Conservation (phyloP, 2,329 filamentous ascomycete species). For the Apiospora hydei region DNA sequence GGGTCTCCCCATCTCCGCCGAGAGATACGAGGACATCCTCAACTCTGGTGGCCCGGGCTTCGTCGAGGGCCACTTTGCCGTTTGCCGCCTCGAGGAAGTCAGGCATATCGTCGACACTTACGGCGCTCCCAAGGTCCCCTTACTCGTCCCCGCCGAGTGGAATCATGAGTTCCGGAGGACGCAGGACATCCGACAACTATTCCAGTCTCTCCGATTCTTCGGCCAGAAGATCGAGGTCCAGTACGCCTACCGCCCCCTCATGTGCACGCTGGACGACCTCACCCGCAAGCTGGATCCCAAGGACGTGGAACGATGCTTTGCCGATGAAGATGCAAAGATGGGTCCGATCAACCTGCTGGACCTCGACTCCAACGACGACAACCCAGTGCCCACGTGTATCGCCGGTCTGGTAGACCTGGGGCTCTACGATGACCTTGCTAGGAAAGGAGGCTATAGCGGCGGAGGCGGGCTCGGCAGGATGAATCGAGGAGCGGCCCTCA, state of each 20-base stretch:
- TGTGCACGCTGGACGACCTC: conserved; percentile 12
- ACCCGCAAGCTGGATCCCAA: conserved; percentile 24
- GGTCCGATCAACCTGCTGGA: conserved; percentile 24
- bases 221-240: conserved; percentile 24
- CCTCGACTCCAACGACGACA: conserved; percentile 24
- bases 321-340: neutral
- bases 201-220: conserved; percentile 17
- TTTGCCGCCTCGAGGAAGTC: conserved; percentile 23
- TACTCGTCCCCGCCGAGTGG: conserved; percentile 23
- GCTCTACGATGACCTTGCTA: conserved; percentile 3
- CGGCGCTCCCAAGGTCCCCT: conserved; percentile 9
- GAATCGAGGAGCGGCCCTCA: conserved; percentile 15
- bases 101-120: neutral
- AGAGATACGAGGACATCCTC: conserved; percentile 14
- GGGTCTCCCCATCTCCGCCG: conserved; percentile 22
- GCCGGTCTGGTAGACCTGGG: conserved; percentile 19
- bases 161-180: conserved; percentile 8
- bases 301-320: conserved; percentile 21
- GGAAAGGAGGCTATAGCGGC: conserved; percentile 14
- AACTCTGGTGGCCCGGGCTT: conserved; percentile 16
- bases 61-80: conserved; percentile 24
- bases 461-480: conserved; percentile 20
- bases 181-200: conserved; percentile 21
- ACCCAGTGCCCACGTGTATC: conserved; percentile 15
- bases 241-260: conserved; percentile 20